Conservation (phyloP, 805 yeast species). For the Diddensiella caesifluorescens region DNA sequence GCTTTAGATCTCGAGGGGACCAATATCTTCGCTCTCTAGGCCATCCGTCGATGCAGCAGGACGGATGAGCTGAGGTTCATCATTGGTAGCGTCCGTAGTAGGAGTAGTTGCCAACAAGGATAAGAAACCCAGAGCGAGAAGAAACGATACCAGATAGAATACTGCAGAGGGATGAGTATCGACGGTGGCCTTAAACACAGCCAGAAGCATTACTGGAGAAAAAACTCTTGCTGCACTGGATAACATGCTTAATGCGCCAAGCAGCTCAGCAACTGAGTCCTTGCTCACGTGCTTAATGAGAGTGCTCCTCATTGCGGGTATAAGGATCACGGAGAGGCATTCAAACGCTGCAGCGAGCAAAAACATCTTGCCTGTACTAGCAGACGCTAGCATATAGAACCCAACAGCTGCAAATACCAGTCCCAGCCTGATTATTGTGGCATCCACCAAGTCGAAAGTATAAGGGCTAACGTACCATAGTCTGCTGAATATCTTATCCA, state of each 20-base stretch:
- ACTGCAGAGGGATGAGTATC: conserved; percentile 3
- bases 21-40: no score
- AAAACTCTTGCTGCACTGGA: conserved; percentile 12
- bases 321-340: conserved; percentile 19
- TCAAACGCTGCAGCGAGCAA: conserved; percentile 4
- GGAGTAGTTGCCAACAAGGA: background rate
- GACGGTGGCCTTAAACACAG: conserved; percentile 2
- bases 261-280: conserved; percentile 23
- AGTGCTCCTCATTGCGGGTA: conserved; percentile 23
- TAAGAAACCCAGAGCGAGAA: background rate
- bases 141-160: background rate
- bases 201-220: background rate
- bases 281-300: conserved; percentile 24
- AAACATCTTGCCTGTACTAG: conserved; percentile 5
- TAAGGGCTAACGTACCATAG: conserved; percentile 6
- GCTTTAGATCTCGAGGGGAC: no score
- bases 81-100: no score
- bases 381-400: background rate
- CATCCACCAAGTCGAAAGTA: conserved; percentile 8
- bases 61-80: no score
- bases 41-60: no score
- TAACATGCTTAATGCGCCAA: conserved; percentile 25
- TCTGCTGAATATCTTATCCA: conserved; percentile 14
- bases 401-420: background rate
- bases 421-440: conserved; percentile 6